Evolutionary conservation across 345 rosid genomes (phyloP), one percentile per base, ranked within the genome.

Genomic region (Camelina neglecta): DNA sequence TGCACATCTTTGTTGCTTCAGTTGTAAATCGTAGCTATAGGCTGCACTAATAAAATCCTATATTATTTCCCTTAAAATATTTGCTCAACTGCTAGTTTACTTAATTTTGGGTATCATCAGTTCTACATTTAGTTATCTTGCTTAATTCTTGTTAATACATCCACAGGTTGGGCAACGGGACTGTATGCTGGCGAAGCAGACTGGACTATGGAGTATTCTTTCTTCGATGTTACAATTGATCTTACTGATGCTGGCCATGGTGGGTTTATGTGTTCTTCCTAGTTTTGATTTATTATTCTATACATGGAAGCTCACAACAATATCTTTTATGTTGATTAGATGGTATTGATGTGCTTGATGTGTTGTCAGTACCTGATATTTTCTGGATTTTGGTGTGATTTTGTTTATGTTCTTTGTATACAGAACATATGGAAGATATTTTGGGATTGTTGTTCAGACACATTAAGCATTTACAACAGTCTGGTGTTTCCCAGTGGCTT

Each of bases 201-300:
- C 51, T 79, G 82, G 87, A 83, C 76, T 21, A 41, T 41, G 67
- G 95, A 90, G n/a, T 91, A 79, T 79, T 88, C 97, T 70, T 94
- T 94, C 73, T 91, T 94, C 72, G 74, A 69, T 49, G 96, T 92
- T 72, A 41, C 4, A 35, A 78, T 92, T 73, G 80, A 87, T 74
- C 95, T 94, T 73, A 92, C 97, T 29, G 88, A 94, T 80, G 88
- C 93, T 72, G 97, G 98, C 53, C 97, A 94, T 62, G 96, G 98
- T 94, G 72, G 73, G 89, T 81, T 65, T 72, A 5, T 23, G 5
- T 44, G 8, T 42, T 39, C 23, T 39, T 60, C 80, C 13, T 2
- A 26, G 51, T 18, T 41, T 68, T 62, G 26, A 58, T 16, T 62
- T 58, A 33, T 26, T 41, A 4, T 2, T 11, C 2, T 58, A 9